Evolutionary conservation across 371 early-diverging fungal genomes (phyloP), one percentile per base, ranked within the genome.

Genomic region (Mortierella sp.): DNA sequence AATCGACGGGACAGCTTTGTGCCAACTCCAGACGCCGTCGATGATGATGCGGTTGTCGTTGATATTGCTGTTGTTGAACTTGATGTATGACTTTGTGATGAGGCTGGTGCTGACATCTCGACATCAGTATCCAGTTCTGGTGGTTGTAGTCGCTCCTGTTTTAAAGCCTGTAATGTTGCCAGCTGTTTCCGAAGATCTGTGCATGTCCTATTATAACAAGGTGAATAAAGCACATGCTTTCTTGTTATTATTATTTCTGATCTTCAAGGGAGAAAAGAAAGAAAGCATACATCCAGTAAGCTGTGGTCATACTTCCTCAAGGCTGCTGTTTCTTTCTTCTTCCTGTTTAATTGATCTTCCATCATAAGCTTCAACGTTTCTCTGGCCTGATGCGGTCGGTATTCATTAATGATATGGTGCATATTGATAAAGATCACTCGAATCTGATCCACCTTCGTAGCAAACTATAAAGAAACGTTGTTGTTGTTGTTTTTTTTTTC

Each of bases 391-490:
- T 92, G 92, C 45, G 90, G 90, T 13, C 93, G 87, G 68, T 92
- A 92, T 45, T 91, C 92, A 70, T 92, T 92, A 28, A 94, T 76
- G 40, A 92, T 88, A 73, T 92, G 92, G 83, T 92, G 92, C 87
- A 91, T 91, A 61, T 93, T 93, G 75, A 92, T 89, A 53, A 93
- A 87, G 28, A 92, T 90, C 8, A 89, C 87, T 59, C 92, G 89
- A 57, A 92, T 88, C 50, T 90, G 88, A 45, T 90, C 92, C 28
- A 92, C 88, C 32, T 87, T 84, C 15, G 84, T 73, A 6, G 86
- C 87, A 76, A 85, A 91, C 88, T 91, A 84, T 19, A 47, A 45
- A 4, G 36, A 36, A 32, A 21, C 5, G 53, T 13, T 8, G n/a
- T n/a, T n/a, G n/a, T n/a, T n/a, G 28, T 28, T 28, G 1, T 28